Conservation (phyloP, 129 eudicot species). For the Tanacetum coccineum region DNA sequence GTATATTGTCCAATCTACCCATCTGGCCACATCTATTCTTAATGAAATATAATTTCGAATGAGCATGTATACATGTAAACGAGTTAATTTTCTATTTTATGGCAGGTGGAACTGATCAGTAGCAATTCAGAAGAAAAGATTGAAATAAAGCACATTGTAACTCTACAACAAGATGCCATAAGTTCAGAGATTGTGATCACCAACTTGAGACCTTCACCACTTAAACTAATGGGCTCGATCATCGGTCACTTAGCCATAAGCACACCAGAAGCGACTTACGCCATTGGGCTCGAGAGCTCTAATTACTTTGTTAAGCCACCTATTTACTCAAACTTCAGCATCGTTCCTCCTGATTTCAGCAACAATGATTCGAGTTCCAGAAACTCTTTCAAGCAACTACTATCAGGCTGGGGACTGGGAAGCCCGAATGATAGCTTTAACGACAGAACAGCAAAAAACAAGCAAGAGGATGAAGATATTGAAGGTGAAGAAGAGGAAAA, state of each 20-base stretch:
- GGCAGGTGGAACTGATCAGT: slow-evolving; percentile 66
- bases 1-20: too few relatives aligned
- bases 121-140: slow-evolving; percentile 36
- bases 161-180: slow-evolving; percentile 49
- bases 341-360: slow-evolving; percentile 52
- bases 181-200: slow-evolving; percentile 53
- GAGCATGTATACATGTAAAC: background rate
- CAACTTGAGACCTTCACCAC: slow-evolving; percentile 47
- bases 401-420: slow-evolving; percentile 39
- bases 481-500: slow-evolving; percentile 81
- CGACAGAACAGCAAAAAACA: slow-evolving; percentile 10
- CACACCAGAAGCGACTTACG: slow-evolving; percentile 86
- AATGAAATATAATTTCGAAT: background rate
- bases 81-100: background rate
- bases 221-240: slow-evolving; percentile 53
- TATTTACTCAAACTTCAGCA: slow-evolving; percentile 46
- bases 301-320: slow-evolving; percentile 65
- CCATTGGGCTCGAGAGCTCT: slow-evolving; percentile 70
- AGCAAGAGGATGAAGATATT: slow-evolving; percentile 30
- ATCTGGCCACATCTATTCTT: too few relatives aligned
- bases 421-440: background rate
- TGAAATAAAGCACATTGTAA: slow-evolving; percentile 56
- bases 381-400: slow-evolving; percentile 29
- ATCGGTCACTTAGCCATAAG: slow-evolving; percentile 78
- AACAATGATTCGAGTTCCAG: slow-evolving; percentile 29